Base-by-base conservation (phyloP, 345 rosid genomes). In the Citrus cavaleriei region DNA sequence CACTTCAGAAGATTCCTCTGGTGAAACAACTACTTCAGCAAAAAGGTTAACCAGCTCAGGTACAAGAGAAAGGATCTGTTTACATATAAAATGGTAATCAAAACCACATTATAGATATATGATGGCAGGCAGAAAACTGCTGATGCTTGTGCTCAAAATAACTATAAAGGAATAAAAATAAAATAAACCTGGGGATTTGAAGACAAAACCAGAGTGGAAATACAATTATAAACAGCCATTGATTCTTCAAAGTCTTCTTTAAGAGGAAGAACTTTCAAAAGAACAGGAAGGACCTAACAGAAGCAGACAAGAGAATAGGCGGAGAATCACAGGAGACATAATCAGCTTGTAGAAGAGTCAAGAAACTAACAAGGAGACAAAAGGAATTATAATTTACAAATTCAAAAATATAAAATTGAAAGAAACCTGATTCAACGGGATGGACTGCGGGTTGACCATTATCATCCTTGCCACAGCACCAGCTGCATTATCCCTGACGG, bases 391-490 rank as follows among this genome's bases (percentile, higher is more conserved):
- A 28, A 30, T 54, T 30, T 10, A 27, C 22, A 54, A 54, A 30
- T 21, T 30, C 18, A 30, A 1, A 27, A 7, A 24, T 8, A 28
- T 46, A 19, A 72, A 22, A 51, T 2, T 72, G 46, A n/a, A 25
- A 51, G 63, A 24, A 77, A 96, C 98, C 93, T 97, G 98, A 83
- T 89, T 92, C 83, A 97, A 86, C 55, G 99, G 99, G 72, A 97
- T 84, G 67, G 92, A 81, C 74, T 94, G 93, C 3, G 98, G 98
- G 72, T 97, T 89, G 81, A 86, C 93, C 90, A 91, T 84, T 87
- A 97, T 93, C 99, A 97, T 94, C 88, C 98, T 93, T 78, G 99
- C 98, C 67, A 93, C 89, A 24, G 98, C 99, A 88, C 99, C 99
- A 54, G 98, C 98, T 66, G 98, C 98, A 84, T 97, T 97, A 85